Conservation (phyloP, 352 stramenopile genomes). For the Pythium folliculosum region DNA sequence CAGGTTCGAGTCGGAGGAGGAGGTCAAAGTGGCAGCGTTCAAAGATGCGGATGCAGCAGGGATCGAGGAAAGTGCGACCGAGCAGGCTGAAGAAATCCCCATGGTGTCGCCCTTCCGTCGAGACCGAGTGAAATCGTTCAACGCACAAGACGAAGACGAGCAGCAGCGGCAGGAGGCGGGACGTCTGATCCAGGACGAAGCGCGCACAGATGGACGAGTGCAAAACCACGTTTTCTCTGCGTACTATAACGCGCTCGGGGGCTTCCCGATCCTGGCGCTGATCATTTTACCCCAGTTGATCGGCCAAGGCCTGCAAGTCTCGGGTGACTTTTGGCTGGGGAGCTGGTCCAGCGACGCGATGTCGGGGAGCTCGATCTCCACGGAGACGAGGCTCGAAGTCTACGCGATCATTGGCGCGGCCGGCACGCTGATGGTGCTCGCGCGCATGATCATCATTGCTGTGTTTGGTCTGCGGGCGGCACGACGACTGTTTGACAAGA, state of each 20-base stretch:
- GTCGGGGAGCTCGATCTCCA: neutral
- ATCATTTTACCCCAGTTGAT: constrained; percentile 58
- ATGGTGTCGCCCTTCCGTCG: constrained; percentile 9
- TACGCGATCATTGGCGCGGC: neutral
- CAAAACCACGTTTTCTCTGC: constrained; percentile 3
- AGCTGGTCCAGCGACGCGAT: constrained; percentile 58
- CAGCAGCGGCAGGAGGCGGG: neutral
- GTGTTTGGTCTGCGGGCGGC: neutral
- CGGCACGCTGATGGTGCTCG: neutral
- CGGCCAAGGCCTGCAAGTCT: constrained; percentile 76
- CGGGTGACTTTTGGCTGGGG: constrained; percentile 90
- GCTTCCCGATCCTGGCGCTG: constrained; percentile 33
- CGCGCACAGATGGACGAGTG: constrained; percentile 33
- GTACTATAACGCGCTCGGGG: constrained; percentile 44
- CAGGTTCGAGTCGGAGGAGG: neutral
- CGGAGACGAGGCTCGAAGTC: neutral
- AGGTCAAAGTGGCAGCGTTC: neutral
- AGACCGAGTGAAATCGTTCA: constrained; percentile 10
- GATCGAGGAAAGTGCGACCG: constrained; percentile 2
- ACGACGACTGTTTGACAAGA: constrained; percentile 73
- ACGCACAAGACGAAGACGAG: neutral
- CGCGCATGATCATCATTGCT: neutral
- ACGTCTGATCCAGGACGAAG: constrained; percentile 71
- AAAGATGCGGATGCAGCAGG: neutral
- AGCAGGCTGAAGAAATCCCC: constrained; percentile 8